Percentiles rank a stretch among this genome's conserved stretches.
Conservation (phyloP, 148 eudicot genomes). For the Chenopodium formosanum region DNA sequence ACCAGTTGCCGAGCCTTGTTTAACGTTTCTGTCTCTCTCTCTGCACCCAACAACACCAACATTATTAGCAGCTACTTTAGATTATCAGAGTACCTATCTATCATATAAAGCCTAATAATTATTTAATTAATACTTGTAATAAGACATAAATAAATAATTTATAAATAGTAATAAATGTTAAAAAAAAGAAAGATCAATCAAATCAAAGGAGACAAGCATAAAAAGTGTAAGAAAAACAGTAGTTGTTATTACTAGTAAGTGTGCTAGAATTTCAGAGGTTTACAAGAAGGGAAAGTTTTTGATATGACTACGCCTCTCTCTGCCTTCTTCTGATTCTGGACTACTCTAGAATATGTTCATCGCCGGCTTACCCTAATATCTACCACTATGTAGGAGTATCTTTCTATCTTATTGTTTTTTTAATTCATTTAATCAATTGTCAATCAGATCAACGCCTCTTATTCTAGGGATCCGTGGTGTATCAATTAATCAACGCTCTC, state of each 20-base stretch:
- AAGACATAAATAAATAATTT: no score
- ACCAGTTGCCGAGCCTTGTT: conserved; percentile 97
- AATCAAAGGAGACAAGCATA: conserved; percentile 30
- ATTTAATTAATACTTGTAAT: no score
- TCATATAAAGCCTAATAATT: neutral
- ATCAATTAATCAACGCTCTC: no score
- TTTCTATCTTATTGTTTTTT: no score
- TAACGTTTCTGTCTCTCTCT: conserved; percentile 95
- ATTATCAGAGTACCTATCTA: neutral
- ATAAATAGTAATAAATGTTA: neutral
- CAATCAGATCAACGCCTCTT: neutral
- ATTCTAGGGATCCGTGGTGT: neutral
- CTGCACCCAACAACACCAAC: conserved; percentile 41
- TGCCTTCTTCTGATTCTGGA: neutral
- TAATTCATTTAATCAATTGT: no score
- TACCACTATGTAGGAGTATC: no score
- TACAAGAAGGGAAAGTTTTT: conserved; percentile 11
- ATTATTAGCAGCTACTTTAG: neutral
- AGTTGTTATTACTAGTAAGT: neutral
- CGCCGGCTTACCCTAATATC: conserved; percentile 5
- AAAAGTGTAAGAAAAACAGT: neutral
- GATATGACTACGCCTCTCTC: conserved; percentile 20
- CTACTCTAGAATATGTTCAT: neutral
- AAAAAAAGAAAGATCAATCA: conserved; percentile 34
- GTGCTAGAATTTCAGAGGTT: conserved; percentile 29